Percentiles rank a stretch among this genome's conserved stretches.
These are phyloP conservation scores for Lindgomyces ingoldianus DNA, from an alignment of 495 filamentous ascomycete species.

Conservation along the genomic window DNA sequence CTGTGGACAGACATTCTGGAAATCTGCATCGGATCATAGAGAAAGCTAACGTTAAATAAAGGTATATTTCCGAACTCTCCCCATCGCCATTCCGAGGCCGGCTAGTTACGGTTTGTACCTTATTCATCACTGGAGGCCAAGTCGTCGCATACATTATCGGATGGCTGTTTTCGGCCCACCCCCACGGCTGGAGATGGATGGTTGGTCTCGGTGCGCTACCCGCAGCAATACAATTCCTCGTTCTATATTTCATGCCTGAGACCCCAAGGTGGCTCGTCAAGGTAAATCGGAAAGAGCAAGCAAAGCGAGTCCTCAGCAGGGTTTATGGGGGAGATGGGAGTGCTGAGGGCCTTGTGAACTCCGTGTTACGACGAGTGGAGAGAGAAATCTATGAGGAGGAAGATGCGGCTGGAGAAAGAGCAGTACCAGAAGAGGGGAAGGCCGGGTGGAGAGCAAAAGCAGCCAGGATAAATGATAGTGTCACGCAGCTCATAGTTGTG, in stretches of 20 bases:
- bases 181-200: conserved; percentile 83
- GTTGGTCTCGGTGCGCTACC: conserved; percentile 83
- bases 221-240: conserved; percentile 65
- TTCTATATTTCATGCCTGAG: conserved; percentile 74
- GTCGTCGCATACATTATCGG: conserved; percentile 81
- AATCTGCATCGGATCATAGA: too few species aligned
- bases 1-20: too few species aligned
- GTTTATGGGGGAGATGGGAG: conserved; percentile 59
- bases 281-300: conserved; percentile 59
- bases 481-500: conserved; percentile 48
- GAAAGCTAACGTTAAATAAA: background rate
- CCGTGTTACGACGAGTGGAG: conserved; percentile 64
- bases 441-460: conserved; percentile 18
- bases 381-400: conserved; percentile 69
- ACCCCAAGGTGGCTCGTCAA: conserved; percentile 85
- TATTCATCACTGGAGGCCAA: conserved; percentile 86
- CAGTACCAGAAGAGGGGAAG: conserved; percentile 34
- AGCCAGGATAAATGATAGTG: conserved; percentile 18
- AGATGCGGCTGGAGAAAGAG: conserved; percentile 48
- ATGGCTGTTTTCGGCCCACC: conserved; percentile 62
- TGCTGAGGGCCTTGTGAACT: conserved; percentile 48
- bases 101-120: conserved; percentile 71
- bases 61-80: conserved; percentile 72
- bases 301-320: conserved; percentile 61
- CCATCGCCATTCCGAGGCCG: conserved; percentile 72